phyloP scores from a whole-genome alignment of 225 moss, liverwort and hornwort species.

The Takakia lepidozioides region DNA sequence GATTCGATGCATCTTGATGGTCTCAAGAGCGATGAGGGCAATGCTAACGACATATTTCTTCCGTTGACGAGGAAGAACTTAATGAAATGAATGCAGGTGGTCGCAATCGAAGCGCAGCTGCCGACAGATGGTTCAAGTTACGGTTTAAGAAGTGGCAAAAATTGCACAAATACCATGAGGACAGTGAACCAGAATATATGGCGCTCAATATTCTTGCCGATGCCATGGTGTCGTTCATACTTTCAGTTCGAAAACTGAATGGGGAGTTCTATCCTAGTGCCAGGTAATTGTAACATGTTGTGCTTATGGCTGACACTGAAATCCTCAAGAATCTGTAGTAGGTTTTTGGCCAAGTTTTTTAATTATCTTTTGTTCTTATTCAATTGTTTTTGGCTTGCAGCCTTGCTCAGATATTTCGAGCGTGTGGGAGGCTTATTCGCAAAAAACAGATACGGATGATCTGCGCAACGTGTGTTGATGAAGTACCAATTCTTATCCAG shows the following conservation, averaged over 20 bases:
- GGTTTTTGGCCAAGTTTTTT: too few species aligned
- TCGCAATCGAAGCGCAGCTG: neutral
- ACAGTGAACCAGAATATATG: neutral
- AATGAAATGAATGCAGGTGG: neutral
- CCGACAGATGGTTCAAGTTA: neutral
- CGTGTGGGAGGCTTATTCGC: neutral
- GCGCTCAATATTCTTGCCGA: neutral
- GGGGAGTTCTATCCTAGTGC: neutral
- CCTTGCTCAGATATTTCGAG: neutral
- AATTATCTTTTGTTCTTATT: too few species aligned
- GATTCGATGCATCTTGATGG: too few species aligned
- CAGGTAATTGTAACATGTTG: too few species aligned
- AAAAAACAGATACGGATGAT: neutral
- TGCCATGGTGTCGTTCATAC: neutral
- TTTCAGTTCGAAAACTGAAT: neutral
- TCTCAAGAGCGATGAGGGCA: too few species aligned
- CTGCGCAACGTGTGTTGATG: neutral
- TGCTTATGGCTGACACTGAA: too few species aligned
- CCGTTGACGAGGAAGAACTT: too few species aligned
- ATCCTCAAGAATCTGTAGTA: too few species aligned
- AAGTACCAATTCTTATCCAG: neutral
- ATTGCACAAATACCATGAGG: neutral
- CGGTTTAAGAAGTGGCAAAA: neutral
- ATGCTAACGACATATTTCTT: too few species aligned
- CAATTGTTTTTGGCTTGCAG: too few species aligned